A percentile compares a stretch with the other conserved stretches of the same genome.
Conservation (phyloP, 1,284 basidiomycete genomes). For the Athelia sp. region DNA sequence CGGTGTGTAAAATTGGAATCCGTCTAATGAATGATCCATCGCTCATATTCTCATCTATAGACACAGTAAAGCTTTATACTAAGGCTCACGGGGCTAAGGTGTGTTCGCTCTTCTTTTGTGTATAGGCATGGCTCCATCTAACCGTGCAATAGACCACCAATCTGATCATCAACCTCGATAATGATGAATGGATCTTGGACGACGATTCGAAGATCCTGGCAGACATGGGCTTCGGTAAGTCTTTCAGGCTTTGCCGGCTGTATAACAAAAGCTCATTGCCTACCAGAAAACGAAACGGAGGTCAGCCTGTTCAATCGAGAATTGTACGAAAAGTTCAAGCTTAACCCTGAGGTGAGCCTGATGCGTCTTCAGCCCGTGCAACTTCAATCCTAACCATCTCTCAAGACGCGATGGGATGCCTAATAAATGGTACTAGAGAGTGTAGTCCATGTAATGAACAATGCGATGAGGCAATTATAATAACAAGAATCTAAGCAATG, state of each 20-base stretch:
- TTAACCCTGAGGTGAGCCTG: conserved; percentile 68
- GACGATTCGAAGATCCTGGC: conserved; percentile 63
- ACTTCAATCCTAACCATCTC: too few relatives aligned
- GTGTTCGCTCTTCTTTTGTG: conserved; percentile 1
- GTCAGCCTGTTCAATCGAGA: conserved; percentile 83
- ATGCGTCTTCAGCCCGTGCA: too few relatives aligned
- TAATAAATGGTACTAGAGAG: conserved; percentile 7
- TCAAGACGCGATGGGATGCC: conserved; percentile 23
- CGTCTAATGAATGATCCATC: too few relatives aligned
- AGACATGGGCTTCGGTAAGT: conserved; percentile 72
- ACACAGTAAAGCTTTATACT: conserved; percentile 93
- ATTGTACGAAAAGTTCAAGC: conserved; percentile 76
- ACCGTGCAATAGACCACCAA: conserved; percentile 70
- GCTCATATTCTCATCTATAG: conserved; percentile 31
- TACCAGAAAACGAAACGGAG: conserved; percentile 91
- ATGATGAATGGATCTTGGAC: conserved; percentile 87
- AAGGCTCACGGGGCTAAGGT: conserved; percentile 94
- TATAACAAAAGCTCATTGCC: not conserved
- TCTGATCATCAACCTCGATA: conserved; percentile 91
- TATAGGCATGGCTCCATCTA: conserved; percentile 1
- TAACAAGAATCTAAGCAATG: conserved; percentile 3
- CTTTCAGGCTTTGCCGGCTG: not conserved
- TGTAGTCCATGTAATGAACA: conserved; percentile 22
- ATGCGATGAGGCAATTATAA: conserved; percentile 15
- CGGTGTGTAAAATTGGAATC: conserved; percentile 38